These are phyloP conservation scores for Stephania cephalantha DNA, from an alignment of 164 flowering plant species.

Conservation along the genomic window DNA sequence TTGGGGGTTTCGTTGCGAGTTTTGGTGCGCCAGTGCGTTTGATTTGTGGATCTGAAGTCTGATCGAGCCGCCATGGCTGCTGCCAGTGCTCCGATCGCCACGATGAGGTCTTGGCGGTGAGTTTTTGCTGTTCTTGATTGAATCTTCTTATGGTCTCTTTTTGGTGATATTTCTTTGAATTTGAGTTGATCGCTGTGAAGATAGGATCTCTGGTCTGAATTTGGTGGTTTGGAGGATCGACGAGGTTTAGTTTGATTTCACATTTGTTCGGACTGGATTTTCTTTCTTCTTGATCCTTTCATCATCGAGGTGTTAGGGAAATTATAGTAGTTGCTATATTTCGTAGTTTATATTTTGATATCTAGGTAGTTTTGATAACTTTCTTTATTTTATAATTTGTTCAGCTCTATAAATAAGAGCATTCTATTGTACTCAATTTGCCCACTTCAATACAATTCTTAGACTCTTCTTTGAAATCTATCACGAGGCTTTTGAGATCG, in stretches of 20 bases:
- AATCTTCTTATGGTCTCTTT: background rate
- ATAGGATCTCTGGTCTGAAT: background rate
- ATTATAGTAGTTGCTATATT: too few species aligned
- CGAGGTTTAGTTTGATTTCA: background rate
- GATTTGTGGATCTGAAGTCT: background rate
- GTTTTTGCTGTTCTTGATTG: constrained; percentile 11
- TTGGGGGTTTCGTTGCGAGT: too few species aligned
- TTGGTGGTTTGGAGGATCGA: background rate
- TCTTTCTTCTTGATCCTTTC: background rate
- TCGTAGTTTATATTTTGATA: too few species aligned
- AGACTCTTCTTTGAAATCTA: too few species aligned
- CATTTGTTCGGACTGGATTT: background rate
- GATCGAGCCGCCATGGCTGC: constrained; percentile 82
- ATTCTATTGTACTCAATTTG: too few species aligned
- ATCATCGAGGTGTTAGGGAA: background rate
- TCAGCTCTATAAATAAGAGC: too few species aligned
- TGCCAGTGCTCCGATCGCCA: constrained; percentile 92
- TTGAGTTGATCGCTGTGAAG: background rate
- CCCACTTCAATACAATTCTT: too few species aligned
- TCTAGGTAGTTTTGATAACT: too few species aligned
- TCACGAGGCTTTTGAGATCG: background rate
- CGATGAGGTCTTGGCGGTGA: constrained; percentile 87
- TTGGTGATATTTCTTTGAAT: background rate
- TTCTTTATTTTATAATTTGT: too few species aligned
- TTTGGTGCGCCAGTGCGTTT: background rate